Percentiles rank a stretch among this genome's conserved stretches.
Conservation (phyloP, 768 basidiomycete species). For the Lentinula edodes region DNA sequence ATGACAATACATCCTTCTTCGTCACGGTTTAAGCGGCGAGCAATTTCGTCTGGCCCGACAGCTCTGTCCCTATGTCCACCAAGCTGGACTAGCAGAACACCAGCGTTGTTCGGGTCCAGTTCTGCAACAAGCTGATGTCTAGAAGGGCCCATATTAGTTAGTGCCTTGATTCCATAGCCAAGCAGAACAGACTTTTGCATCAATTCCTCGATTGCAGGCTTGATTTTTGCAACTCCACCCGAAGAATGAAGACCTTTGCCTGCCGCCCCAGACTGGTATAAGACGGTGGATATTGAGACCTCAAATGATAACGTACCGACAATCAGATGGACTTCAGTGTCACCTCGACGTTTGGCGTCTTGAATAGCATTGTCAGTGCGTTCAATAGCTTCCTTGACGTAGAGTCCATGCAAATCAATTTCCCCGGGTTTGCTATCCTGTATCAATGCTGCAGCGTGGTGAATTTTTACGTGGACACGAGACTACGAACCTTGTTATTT, state of each 20-base stretch:
- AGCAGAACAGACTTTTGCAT: conserved; percentile 61
- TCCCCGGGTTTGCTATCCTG: conserved; percentile 69
- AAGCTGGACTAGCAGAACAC: conserved; percentile 79
- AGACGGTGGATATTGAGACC: not conserved
- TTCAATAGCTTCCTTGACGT: conserved; percentile 86
- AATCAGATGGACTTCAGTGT: conserved; percentile 68
- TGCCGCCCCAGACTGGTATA: conserved; percentile 17
- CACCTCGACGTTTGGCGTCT: conserved; percentile 57
- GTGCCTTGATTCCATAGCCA: too few species aligned
- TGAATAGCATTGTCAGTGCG: conserved; percentile 67
- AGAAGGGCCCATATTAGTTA: not conserved
- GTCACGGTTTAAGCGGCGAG: conserved; percentile 43
- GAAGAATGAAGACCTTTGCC: conserved; percentile 87
- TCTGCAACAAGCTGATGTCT: conserved; percentile 72
- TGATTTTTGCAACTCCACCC: conserved; percentile 76
- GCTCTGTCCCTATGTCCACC: conserved; percentile 33
- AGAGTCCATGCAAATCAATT: conserved; percentile 87
- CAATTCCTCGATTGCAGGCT: conserved; percentile 85
- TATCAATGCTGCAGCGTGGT: not conserved
- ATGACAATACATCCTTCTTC: conserved; percentile 65
- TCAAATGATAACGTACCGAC: conserved; percentile 47
- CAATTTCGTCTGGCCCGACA: conserved; percentile 54
- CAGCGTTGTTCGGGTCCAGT: conserved; percentile 75
- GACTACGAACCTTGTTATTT: conserved; percentile 59
- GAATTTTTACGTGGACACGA: not conserved